Conservation (phyloP, 345 rosid species). For the Rhodamnia argentea region DNA sequence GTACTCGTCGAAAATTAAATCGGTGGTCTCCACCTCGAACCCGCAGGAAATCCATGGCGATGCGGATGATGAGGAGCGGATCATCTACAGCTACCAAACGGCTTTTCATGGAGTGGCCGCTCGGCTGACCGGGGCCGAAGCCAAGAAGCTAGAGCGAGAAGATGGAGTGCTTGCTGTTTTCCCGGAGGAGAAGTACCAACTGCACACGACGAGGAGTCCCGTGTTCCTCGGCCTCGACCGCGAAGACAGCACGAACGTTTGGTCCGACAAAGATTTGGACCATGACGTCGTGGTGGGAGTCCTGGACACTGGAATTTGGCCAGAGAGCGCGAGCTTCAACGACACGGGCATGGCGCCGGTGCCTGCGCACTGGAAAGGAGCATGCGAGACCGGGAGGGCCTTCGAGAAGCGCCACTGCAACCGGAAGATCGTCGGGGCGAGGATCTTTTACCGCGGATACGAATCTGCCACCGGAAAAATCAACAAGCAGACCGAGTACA, state of each 20-base stretch:
- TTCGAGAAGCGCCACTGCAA: slow-evolving; percentile 48
- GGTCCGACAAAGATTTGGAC: slow-evolving; percentile 37
- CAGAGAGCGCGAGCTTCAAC: slow-evolving; percentile 59
- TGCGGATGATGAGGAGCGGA: slow-evolving; percentile 28
- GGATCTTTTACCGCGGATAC: slow-evolving; percentile 48
- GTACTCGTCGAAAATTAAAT: slow-evolving; percentile 61
- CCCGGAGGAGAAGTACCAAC: slow-evolving; percentile 48
- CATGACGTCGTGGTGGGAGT: slow-evolving; percentile 76
- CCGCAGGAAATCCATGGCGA: slow-evolving; percentile 7
- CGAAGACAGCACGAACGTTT: slow-evolving; percentile 25
- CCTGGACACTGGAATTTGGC: slow-evolving; percentile 77
- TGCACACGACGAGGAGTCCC: slow-evolving; percentile 78
- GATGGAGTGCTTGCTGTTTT: slow-evolving; percentile 44
- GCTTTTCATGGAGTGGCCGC: slow-evolving; percentile 67
- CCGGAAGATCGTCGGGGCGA: slow-evolving; percentile 66
- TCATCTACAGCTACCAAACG: slow-evolving; percentile 55
- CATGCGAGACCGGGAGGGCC: slow-evolving; percentile 46
- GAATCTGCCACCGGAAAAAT: slow-evolving; percentile 56
- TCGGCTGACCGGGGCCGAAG: slow-evolving; percentile 43
- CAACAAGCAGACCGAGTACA: slow-evolving; percentile 48
- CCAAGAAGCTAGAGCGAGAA: slow-evolving; percentile 36
- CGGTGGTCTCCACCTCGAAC: slow-evolving; percentile 18
- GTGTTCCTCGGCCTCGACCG: slow-evolving; percentile 54
- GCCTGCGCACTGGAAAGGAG: slow-evolving; percentile 64
- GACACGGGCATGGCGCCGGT: slow-evolving; percentile 46